phyloP scores from a whole-genome alignment of 306 rosid species.

The Quercus mongolica region DNA sequence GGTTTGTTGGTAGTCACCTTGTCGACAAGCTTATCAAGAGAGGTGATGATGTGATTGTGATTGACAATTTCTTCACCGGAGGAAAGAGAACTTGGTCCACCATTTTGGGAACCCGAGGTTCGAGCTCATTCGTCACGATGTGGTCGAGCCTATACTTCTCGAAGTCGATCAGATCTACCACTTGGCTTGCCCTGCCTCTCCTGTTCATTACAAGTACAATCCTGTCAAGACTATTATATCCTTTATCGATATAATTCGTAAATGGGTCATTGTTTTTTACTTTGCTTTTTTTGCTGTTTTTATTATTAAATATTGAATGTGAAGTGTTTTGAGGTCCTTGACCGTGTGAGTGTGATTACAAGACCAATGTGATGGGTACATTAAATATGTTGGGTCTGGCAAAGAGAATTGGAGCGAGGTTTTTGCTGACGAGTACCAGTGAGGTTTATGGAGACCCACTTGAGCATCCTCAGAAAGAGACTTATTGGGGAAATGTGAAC shows the following conservation, averaged over 20 bases:
- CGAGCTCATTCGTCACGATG: constrained; percentile 91
- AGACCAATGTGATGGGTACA: constrained; percentile 99
- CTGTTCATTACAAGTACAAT: constrained; percentile 88
- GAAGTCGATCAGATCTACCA: constrained; percentile 99
- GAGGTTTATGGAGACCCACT: constrained; percentile 97
- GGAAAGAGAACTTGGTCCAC: constrained; percentile 75
- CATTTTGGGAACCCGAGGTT: constrained; percentile 71
- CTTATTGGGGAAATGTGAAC: constrained; percentile 98
- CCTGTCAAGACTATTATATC: constrained; percentile 97
- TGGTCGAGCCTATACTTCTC: constrained; percentile 79
- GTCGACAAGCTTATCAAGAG: constrained; percentile 69
- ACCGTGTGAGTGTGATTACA: constrained; percentile 47
- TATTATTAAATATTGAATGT: background rate
- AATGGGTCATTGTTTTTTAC: no score
- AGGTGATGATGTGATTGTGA: constrained; percentile 80
- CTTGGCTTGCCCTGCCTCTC: constrained; percentile 95
- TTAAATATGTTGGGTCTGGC: constrained; percentile 96
- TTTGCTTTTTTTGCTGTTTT: background rate
- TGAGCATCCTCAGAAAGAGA: constrained; percentile 98
- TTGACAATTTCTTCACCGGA: constrained; percentile 84
- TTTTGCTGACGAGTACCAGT: constrained; percentile 90
- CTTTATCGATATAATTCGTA: constrained; percentile 12
- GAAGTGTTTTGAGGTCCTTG: constrained; percentile 38
- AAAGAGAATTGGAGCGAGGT: constrained; percentile 91
- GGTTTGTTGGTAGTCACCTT: constrained; percentile 85